Evolutionary conservation across 495 filamentous ascomycete genomes (phyloP), one percentile per base, ranked within the genome.

Genomic region (Talaromyces nanjingensis): DNA sequence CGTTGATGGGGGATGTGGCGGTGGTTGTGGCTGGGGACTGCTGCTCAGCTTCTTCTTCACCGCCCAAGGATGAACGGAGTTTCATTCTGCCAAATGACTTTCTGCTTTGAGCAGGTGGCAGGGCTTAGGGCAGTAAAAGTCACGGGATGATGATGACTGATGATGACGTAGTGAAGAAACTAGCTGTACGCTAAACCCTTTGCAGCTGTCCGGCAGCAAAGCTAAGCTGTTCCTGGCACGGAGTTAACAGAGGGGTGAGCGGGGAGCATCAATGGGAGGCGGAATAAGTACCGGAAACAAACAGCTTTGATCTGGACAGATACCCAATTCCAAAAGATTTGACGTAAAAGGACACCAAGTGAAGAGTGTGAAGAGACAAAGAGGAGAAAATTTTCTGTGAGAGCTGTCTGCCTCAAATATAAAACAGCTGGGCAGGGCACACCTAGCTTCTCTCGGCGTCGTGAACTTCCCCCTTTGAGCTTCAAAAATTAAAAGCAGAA

Each of bases 401-500:
- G 24, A 25, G 12, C 27, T 24, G 24, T 56, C 27, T 56, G 22
- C 20, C 27, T 25, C 53, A 56, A 56, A 56, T 22, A 14, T 29
- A 2, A 29, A 29, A 27, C 11, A 27, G 9, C 20, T 27, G 22
- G 27, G n/a, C 53, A 56, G 53, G 12, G 25, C 53, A 29, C 14
- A 24, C 9, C 11, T 29, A 33, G 52, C 20, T 49, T 14, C 62
- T 60, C 42, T 27, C 63, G 14, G 54, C 60, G 31, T 52, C 20
- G 12, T 29, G 18, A 24, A 7, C 29, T 47, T 24, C 57, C 27
- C 39, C 16, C 62, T 67, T 68, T 65, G 67, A 57, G 65, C 68
- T 42, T 42, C 37, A 69, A 69, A 69, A 63, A 71, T 34, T 62
- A 68, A 6, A 39, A 53, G 62, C 60, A 62, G 62, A 29, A 47